Evolutionary conservation across 2,329 filamentous ascomycete species (phyloP), one percentile per base, ranked within the genome.

Genomic region (Amauroascus niger): DNA sequence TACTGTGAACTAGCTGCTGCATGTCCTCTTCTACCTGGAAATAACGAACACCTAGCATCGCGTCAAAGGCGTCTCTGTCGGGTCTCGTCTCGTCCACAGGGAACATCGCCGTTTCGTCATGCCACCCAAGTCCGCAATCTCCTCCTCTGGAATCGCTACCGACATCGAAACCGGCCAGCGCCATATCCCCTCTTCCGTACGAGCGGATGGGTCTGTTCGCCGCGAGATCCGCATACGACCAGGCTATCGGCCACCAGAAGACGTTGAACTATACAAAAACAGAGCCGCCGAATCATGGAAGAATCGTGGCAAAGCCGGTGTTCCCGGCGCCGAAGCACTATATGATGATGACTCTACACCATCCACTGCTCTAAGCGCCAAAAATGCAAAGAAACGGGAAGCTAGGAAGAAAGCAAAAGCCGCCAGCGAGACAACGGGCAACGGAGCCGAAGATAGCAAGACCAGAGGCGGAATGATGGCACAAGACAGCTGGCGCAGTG

Each of bases 191-290:
- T 81, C 90, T 41, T 97, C 91, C 0, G 75, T 82, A 41, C 86
- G 94, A 52, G 74, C 93, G 22, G 93, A 98, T 67, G 93, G 93
- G 55, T 88, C 86, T 49, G 87, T 87, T n/a, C 83, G 93, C 54
- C 94, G 87, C 66, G 91, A 95, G 64, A 97, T 97, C 67, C 88
- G 88, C 65, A 88, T 98, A 57, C 83, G 88, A 28, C 91, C 93
- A 0, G 94, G 93, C 52, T 98, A 96, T 71, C 83, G 84, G 32
- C 94, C 93, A 1, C 88, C 90, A 0, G 93, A 98, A 72, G 93
- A 98, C 70, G 85, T 97, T 59, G 89, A 96, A 66, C 77, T 95
- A 44, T 98, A 98, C 79, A 94, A 89, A 74, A 96, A 95, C 70
- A 84, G 87, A 54, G 89, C 84, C 1, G 90, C 90, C 48, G 86